These are phyloP conservation scores for Pleurostoma richardsiae DNA, from an alignment of 2,329 filamentous ascomycete genomes.

Conservation along the genomic window DNA sequence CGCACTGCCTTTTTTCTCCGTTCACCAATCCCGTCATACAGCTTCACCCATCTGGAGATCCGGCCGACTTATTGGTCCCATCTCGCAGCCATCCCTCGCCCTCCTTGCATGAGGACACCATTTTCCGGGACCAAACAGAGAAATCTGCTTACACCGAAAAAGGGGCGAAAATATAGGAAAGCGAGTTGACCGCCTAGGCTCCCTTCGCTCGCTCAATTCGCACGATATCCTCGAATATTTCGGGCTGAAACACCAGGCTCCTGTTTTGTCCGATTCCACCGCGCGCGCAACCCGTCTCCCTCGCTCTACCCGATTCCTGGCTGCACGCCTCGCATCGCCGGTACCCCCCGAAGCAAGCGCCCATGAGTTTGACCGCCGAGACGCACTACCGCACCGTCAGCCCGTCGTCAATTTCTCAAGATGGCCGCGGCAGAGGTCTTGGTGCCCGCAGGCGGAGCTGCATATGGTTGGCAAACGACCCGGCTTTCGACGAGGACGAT, in stretches of 20 bases:
- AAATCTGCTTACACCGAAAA: neutral
- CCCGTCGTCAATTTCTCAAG: conserved; percentile 34
- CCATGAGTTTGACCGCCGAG: conserved; percentile 44
- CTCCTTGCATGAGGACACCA: neutral
- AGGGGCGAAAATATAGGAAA: neutral
- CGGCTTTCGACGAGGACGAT: conserved; percentile 24
- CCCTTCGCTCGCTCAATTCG: no score
- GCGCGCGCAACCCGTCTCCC: neutral
- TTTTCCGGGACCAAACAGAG: neutral
- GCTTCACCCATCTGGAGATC: neutral
- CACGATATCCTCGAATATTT: no score
- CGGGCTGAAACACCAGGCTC: neutral
- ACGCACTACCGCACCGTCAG: conserved; percentile 32
- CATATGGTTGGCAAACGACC: conserved; percentile 28
- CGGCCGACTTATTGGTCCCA: neutral
- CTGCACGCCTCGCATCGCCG: conserved; percentile 1
- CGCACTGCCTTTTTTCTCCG: neutral
- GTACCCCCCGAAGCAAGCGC: conserved; percentile 7
- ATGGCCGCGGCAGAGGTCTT: conserved; percentile 51
- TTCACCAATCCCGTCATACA: neutral
- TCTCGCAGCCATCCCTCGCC: neutral
- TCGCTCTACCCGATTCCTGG: neutral
- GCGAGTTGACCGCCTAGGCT: neutral
- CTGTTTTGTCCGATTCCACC: neutral
- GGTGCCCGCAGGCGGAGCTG: conserved; percentile 31